Base-by-base conservation (phyloP, 106 monocot genomes). In the Phalaenopsis equestris region DNA sequence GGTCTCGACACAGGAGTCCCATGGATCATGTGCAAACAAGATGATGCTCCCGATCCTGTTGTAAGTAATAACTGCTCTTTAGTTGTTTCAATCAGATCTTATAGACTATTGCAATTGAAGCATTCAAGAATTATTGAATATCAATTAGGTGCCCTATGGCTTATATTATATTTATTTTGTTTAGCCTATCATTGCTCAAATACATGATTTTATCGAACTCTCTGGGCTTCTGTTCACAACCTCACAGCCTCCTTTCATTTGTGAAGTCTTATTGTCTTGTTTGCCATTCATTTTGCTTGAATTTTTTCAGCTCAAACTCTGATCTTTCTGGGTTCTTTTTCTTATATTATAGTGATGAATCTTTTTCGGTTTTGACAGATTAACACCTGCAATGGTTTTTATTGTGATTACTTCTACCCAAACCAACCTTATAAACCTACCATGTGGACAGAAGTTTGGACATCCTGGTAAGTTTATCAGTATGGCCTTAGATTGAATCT, bases 1-100 rank as follows among this genome's bases (percentile, higher is more conserved):
- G 72, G 14, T 10, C 72, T 72, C 4, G 72, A 72, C n/a, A 77
- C 76, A 49, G 84, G 85, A 36, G 83, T 90, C 8, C 90, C 90
- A 43, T 90, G 90, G 87, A 81, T 90, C 85, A 90, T 90, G 90
- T 90, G 90, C 72, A 84, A 90, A 41, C 87, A 90, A 67, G 8
- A 12, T 8, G 83, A 90, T 78, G 87, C 89, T 14, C 89, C 89
- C 9, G 55, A 81, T 64, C 86, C 89, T n/a, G 81, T 89, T 79
- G 86, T 89, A 42, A 75, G 5, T 6, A 47, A 41, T 24, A 1
- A 58, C 7, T 48, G 11, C 9, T 11, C 48, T 11, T 48, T 48
- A 0, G 48, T 72, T 42, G 11, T 21, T 36, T 4, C 18, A 19
- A 77, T 45, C 10, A 68, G 68, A 49, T 4, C 41, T 6, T 10